Evolutionary conservation across 2,329 filamentous ascomycete genomes (phyloP).

Genomic region (Alternaria tenuissima): DNA sequence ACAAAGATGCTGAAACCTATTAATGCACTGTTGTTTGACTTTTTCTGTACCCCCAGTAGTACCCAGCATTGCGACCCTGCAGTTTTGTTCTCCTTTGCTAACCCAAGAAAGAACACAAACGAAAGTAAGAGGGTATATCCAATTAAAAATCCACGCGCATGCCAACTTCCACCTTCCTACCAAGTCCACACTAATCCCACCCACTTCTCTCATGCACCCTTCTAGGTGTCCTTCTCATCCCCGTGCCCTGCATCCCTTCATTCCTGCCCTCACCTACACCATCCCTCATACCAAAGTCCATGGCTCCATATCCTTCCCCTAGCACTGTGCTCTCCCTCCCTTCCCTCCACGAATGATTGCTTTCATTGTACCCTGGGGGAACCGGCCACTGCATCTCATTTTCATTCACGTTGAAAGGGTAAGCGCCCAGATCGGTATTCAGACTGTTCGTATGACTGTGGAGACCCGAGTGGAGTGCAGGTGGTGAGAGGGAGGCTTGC

Average conservation of each 20-base stretch:
- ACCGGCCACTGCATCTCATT: slow-evolving; percentile 30
- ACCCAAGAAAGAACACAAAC: neutral
- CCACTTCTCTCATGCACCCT: slow-evolving; percentile 19
- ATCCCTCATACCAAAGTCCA: neutral
- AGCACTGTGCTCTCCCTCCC: slow-evolving; percentile 19
- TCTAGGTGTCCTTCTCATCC: slow-evolving; percentile 13
- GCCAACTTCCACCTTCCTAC: neutral
- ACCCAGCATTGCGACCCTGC: neutral
- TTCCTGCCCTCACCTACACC: neutral
- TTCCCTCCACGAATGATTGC: slow-evolving; percentile 2
- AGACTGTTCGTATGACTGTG: slow-evolving; percentile 19
- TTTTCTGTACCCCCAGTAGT: neutral
- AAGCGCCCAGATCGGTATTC: slow-evolving; percentile 23
- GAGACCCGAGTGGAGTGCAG: neutral
- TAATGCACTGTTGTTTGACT: neutral
- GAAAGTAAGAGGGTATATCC: neutral
- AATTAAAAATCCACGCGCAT: neutral
- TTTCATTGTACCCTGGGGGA: slow-evolving; percentile 27
- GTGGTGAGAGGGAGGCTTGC: slow-evolving; percentile 10
- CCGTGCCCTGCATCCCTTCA: neutral
- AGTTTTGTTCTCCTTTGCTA: neutral
- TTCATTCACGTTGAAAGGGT: slow-evolving; percentile 24
- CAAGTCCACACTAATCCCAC: slow-evolving; percentile 2
- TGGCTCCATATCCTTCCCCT: neutral
- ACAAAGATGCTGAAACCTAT: neutral